A percentile compares a stretch with the other conserved stretches of the same genome.
phyloP scores from a whole-genome alignment of 345 rosid species.

The Boechera divaricarpa region DNA sequence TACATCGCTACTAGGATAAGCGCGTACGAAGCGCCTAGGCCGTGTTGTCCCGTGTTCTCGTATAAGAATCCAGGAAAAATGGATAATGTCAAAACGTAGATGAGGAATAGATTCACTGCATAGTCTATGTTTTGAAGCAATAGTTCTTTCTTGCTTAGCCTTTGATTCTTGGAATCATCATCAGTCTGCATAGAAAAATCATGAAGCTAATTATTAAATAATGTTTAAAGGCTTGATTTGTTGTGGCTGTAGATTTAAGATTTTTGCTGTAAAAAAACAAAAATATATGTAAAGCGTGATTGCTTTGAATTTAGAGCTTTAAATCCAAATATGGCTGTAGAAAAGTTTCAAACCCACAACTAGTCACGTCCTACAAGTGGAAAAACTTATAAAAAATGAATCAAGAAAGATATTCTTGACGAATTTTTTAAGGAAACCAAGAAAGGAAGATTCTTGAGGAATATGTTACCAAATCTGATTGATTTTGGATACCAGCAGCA shows the following conservation, averaged over 20 bases:
- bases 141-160: slow-evolving; percentile 62
- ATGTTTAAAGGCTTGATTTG: no score
- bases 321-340: no score
- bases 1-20: slow-evolving; percentile 67
- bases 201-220: neutral
- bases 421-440: neutral
- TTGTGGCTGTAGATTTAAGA: no score
- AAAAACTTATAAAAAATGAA: neutral
- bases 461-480: slow-evolving; percentile 32
- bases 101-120: slow-evolving; percentile 53
- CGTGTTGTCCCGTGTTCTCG: slow-evolving; percentile 75
- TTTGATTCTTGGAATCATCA: slow-evolving; percentile 46
- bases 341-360: no score
- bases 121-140: slow-evolving; percentile 65
- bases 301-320: no score
- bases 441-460: slow-evolving; percentile 5
- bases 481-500: slow-evolving; percentile 66
- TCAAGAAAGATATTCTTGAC: neutral
- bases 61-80: slow-evolving; percentile 84
- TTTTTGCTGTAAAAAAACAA: no score
- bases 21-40: slow-evolving; percentile 65
- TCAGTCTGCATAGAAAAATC: slow-evolving; percentile 47
- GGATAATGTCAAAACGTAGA: slow-evolving; percentile 66
- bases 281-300: no score
- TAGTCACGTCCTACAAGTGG: no score